Evolutionary conservation across 768 basidiomycete species (phyloP).

Genomic region (Coprinellus aureogranulatus): DNA sequence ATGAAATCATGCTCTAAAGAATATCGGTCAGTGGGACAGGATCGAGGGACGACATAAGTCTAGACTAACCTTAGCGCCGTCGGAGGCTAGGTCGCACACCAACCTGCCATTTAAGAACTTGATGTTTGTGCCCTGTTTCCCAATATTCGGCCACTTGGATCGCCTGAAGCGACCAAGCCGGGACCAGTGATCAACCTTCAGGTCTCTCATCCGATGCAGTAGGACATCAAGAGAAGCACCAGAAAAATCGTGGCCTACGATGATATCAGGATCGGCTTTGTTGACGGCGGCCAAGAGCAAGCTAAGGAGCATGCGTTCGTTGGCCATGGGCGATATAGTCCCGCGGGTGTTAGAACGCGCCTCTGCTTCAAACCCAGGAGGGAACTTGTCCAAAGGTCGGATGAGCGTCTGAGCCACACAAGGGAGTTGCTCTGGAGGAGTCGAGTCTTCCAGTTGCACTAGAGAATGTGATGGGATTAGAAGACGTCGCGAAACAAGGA

Average conservation of each 20-base stretch:
- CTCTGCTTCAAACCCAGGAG: constrained; percentile 73
- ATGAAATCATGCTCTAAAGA: constrained; percentile 86
- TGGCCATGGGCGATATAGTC: constrained; percentile 67
- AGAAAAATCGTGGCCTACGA: constrained; percentile 92
- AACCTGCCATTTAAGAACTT: constrained; percentile 82
- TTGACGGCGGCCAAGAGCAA: constrained; percentile 79
- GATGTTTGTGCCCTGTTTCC: constrained; percentile 80
- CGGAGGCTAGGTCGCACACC: constrained; percentile 90
- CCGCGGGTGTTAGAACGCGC: constrained; percentile 66
- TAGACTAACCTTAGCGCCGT: constrained; percentile 78
- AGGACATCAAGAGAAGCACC: constrained; percentile 88
- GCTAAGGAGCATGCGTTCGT: constrained; percentile 84
- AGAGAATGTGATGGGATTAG: neutral
- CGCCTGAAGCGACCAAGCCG: constrained; percentile 88
- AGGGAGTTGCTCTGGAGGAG: constrained; percentile 81
- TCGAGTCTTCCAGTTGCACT: constrained; percentile 91
- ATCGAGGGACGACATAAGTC: neutral
- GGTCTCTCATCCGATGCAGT: constrained; percentile 84
- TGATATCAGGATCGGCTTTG: constrained; percentile 89
- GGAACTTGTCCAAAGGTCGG: constrained; percentile 85
- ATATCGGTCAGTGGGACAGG: neutral
- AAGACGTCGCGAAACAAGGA: too few relatives aligned
- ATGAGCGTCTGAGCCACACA: constrained; percentile 86
- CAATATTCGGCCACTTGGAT: constrained; percentile 76
- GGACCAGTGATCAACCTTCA: constrained; percentile 92